Evolutionary conservation across 148 eudicot genomes (phyloP), one percentile per base, ranked within the genome.

Genomic region (Rhododendron griersonianum): DNA sequence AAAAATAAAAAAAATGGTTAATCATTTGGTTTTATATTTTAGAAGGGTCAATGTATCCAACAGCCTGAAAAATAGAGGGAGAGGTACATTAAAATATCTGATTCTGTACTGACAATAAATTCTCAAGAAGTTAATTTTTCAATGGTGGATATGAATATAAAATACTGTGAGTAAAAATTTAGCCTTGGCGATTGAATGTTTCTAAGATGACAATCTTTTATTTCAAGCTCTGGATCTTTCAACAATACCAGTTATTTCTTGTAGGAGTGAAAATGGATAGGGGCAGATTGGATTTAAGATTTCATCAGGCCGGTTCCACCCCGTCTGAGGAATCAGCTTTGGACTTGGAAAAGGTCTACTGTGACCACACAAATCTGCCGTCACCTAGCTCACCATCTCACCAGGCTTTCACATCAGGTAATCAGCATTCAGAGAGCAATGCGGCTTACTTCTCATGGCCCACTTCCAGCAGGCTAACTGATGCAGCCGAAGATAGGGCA

Each of bases 401-500:
- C 4, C 93, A 90, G 86, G 86, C 89, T 41, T 87, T 89, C 83
- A 77, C 90, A 57, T 87, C 92, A 45, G 85, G 89, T 83, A 88
- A 90, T 84, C 94, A 92, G 88, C 88, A 87, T 80, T 89, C 92
- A 3, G 96, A 93, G 83, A 90, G 87, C 84, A 93, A 87, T 84
- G 92, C 95, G 28, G 90, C 93, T 78, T 92, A 91, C 90, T 93
- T 93, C 79, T 93, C 94, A 23, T 93, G 96, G 94, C 95, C 94
- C 44, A 90, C 95, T 88, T 89, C 92, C 15, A 88, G 93, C 86
- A 85, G 92, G 30, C 85, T 92, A 75, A 87, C 88, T 65, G 91
- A 90, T 90, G 89, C 91, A 69, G 94, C 96, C 59, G 94, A 93
- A 87, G 94, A 91, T 80, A 89, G 96, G 86, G 92, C 88, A 30